These are phyloP conservation scores for Trichophyton verrucosum DNA, from an alignment of 2,329 filamentous ascomycete species.

Conservation along the genomic window DNA sequence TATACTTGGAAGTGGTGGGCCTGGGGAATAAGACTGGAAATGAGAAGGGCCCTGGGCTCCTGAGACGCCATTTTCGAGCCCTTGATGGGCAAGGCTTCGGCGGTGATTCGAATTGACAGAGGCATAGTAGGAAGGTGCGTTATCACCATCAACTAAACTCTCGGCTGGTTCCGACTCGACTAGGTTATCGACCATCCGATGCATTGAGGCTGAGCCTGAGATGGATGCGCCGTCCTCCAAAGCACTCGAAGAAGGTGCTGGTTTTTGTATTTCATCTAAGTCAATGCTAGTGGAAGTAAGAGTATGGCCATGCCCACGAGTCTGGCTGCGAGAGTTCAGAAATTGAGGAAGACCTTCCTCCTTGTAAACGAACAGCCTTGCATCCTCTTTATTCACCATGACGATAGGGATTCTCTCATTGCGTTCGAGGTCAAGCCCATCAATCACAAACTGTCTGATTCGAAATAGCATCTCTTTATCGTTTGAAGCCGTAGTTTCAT, in stretches of 20 bases:
- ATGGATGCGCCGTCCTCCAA: slow-evolving; percentile 24
- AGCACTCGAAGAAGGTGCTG: slow-evolving; percentile 15
- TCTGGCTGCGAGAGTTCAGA: slow-evolving; percentile 27
- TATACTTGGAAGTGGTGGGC: slow-evolving; percentile 24
- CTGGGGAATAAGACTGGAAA: slow-evolving; percentile 12
- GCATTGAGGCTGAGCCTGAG: slow-evolving; percentile 40
- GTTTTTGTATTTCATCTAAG: slow-evolving; percentile 27
- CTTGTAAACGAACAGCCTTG: slow-evolving; percentile 39
- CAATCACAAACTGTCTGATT: slow-evolving; percentile 49
- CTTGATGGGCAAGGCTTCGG: not conserved
- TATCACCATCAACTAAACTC: slow-evolving; percentile 7
- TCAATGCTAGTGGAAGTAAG: slow-evolving; percentile 32
- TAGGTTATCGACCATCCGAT: slow-evolving; percentile 47
- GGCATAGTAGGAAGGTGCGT: not conserved
- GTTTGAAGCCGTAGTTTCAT: slow-evolving; percentile 43
- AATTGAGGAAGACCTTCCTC: slow-evolving; percentile 42
- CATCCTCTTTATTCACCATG: slow-evolving; percentile 34
- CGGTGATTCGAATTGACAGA: not conserved
- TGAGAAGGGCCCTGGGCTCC: slow-evolving; percentile 3
- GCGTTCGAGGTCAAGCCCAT: slow-evolving; percentile 47
- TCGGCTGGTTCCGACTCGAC: slow-evolving; percentile 33
- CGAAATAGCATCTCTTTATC: slow-evolving; percentile 57
- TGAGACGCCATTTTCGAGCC: not conserved
- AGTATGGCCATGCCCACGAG: slow-evolving; percentile 26
- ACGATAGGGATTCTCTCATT: slow-evolving; percentile 39